Conservation (phyloP, 73 alveolate species). For the Paramecium sonneborni region DNA sequence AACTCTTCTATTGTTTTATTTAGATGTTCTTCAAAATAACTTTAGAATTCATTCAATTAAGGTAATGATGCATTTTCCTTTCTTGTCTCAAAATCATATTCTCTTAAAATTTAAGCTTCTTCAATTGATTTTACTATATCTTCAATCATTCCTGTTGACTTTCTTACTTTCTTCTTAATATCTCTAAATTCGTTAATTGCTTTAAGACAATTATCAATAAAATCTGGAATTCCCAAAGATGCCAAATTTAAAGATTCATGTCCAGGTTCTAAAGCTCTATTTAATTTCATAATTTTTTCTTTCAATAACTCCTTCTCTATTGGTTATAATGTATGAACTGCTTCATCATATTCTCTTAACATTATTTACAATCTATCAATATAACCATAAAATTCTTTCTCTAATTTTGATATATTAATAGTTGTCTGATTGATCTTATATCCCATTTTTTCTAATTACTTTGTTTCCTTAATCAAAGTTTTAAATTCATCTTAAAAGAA, state of each 20-base stretch:
- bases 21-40: constrained; percentile 96
- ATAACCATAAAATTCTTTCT: constrained; percentile 85
- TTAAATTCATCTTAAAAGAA: constrained; percentile 91
- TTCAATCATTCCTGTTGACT: constrained; percentile 58
- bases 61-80: constrained; percentile 61
- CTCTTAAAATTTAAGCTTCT: constrained; percentile 21
- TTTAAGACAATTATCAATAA: constrained; percentile 89
- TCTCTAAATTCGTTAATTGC: constrained; percentile 94
- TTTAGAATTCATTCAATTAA: constrained; percentile 78
- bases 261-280: constrained; percentile 85
- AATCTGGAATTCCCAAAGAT: constrained; percentile 95
- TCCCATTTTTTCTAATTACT: constrained; percentile 85
- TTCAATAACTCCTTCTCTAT: constrained; percentile 76
- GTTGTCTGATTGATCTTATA: constrained; percentile 92
- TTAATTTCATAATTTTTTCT: constrained; percentile 70
- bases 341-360: constrained; percentile 91
- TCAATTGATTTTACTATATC: constrained; percentile 55
- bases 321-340: constrained; percentile 85
- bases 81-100: constrained; percentile 63
- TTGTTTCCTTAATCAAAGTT: constrained; percentile 93
- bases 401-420: constrained; percentile 94
- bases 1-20: constrained; percentile 88
- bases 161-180: constrained; percentile 71
- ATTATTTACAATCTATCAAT: constrained; percentile 88
- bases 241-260: constrained; percentile 94